Evolutionary conservation across 805 yeast species (phyloP).

Genomic region (Dipodascus geniculatus): DNA sequence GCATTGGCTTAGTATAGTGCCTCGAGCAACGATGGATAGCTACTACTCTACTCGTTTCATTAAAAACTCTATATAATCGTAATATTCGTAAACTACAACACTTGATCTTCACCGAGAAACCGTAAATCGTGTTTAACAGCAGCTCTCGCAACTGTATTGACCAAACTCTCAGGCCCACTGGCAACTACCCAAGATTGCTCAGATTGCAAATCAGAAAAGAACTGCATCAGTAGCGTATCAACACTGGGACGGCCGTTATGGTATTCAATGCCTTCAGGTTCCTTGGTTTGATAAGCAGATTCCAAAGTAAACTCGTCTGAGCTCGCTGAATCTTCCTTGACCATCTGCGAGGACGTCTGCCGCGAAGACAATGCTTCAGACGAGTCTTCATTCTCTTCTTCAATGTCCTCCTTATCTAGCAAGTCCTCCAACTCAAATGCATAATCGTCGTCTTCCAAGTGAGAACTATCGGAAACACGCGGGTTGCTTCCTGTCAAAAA

Average conservation of each 20-base stretch:
- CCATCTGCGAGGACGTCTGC: not conserved
- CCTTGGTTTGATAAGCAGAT: too few species aligned
- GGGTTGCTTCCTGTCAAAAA: slow-evolving; percentile 34
- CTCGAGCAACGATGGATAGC: too few species aligned
- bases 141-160: slow-evolving; percentile 64
- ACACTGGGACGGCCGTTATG: slow-evolving; percentile 13
- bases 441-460: slow-evolving; percentile 1
- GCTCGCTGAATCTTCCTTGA: not conserved
- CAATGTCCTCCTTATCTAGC: not conserved
- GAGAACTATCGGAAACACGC: not conserved
- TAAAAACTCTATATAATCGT: not conserved
- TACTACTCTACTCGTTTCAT: too few species aligned
- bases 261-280: not conserved
- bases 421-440: slow-evolving; percentile 4
- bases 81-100: slow-evolving; percentile 3
- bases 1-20: too few species aligned
- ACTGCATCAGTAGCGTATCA: slow-evolving; percentile 5
- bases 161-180: slow-evolving; percentile 72
- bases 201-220: slow-evolving; percentile 24
- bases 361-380: not conserved
- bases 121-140: slow-evolving; percentile 46
- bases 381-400: not conserved
- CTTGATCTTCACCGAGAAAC: slow-evolving; percentile 16
- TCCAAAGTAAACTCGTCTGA: not conserved
- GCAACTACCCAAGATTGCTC: slow-evolving; percentile 58